Evolutionary conservation across 169 alveolate genomes (phyloP).

Genomic region (Eimeria tenella): DNA sequence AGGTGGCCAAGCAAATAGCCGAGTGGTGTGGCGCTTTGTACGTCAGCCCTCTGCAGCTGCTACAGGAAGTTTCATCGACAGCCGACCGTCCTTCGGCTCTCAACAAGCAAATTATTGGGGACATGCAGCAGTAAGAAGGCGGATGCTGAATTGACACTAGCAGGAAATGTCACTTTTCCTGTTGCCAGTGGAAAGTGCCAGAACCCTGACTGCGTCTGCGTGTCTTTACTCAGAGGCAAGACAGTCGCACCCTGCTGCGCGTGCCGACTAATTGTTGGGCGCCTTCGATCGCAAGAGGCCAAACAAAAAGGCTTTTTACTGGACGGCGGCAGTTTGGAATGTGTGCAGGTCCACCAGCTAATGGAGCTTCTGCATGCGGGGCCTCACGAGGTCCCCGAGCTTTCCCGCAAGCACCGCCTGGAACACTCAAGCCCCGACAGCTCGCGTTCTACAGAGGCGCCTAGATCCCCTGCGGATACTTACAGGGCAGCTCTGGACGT

Average conservation of each 20-base stretch:
- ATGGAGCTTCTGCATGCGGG: constrained; percentile 48
- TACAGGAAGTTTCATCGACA: constrained; percentile 4
- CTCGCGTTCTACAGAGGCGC: constrained; percentile 22
- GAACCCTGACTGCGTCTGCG: background rate
- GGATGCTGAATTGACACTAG: background rate
- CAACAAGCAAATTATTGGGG: constrained; percentile 6
- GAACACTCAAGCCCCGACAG: background rate
- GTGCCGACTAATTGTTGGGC: constrained; percentile 45
- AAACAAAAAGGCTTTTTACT: constrained; percentile 37
- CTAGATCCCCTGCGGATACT: background rate
- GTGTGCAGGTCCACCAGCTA: constrained; percentile 14
- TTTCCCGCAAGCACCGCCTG: constrained; percentile 26
- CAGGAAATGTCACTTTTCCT: background rate
- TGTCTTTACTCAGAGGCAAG: constrained; percentile 45
- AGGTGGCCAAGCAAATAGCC: constrained; percentile 62
- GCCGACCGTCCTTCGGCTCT: constrained; percentile 24
- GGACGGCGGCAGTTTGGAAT: constrained; percentile 53
- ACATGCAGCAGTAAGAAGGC: constrained; percentile 46
- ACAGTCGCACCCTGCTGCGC: constrained; percentile 52
- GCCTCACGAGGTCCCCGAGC: background rate
- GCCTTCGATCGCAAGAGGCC: constrained; percentile 54
- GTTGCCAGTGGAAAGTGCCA: background rate
- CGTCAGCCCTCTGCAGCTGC: constrained; percentile 49
- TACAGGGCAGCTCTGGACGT: no score
- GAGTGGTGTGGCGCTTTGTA: constrained; percentile 69